Conservation (phyloP, 768 basidiomycete species). For the Nevesoporus exiguus region DNA sequence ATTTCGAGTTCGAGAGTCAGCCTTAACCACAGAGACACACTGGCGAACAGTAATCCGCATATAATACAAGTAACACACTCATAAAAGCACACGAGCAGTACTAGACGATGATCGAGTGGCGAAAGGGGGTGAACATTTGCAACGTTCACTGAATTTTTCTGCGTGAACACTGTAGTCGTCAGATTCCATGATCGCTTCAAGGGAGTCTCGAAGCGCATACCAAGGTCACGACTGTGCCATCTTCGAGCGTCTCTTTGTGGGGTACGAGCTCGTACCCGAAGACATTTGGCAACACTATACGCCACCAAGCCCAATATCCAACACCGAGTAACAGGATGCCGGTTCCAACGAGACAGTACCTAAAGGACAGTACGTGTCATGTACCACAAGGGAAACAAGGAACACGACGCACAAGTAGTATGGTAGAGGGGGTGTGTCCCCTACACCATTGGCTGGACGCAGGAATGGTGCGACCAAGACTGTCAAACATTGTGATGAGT, state of each 20-base stretch:
- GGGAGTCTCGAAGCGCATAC: conserved; percentile 30
- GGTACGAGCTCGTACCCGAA: conserved; percentile 48
- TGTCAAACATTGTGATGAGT: conserved; percentile 8
- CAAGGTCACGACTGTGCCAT: conserved; percentile 52
- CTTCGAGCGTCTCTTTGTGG: conserved; percentile 43
- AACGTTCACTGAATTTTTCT: background rate
- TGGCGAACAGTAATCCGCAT: too few species aligned
- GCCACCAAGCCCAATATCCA: conserved; percentile 54
- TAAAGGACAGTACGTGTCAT: too few species aligned
- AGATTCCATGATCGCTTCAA: background rate
- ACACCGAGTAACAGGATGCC: conserved; percentile 43
- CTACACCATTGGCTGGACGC: conserved; percentile 49
- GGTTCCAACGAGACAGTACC: conserved; percentile 53
- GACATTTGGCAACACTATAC: conserved; percentile 44
- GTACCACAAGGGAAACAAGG: conserved; percentile 15
- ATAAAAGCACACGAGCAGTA: too few species aligned
- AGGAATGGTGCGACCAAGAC: conserved; percentile 57
- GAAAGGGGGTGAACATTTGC: too few species aligned
- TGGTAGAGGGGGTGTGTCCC: conserved; percentile 60
- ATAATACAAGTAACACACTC: too few species aligned
- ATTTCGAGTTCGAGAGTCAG: too few species aligned
- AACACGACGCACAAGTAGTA: conserved; percentile 45
- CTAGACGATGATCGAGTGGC: too few species aligned
- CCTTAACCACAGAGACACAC: too few species aligned
- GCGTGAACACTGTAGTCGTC: conserved; percentile 1